Base-by-base conservation (phyloP, 139 green algal genomes). In the Chlorokybus atmophyticus region DNA sequence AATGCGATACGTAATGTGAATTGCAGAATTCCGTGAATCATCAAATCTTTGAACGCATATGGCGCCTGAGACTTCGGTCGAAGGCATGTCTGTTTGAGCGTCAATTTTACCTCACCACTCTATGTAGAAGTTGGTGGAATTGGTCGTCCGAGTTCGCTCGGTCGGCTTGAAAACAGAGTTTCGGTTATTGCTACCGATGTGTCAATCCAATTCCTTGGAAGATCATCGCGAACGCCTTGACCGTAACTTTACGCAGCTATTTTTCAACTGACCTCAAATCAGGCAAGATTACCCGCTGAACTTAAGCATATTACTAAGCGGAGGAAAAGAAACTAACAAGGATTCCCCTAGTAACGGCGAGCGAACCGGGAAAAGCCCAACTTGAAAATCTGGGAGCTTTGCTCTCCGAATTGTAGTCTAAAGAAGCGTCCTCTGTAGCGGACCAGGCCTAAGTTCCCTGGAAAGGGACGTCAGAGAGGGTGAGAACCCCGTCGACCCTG, bases 231-330 rank as follows among this genome's bases (percentile, higher is more conserved):
- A n/a, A n/a, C n/a, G n/a, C n/a, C n/a, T n/a, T n/a, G n/a, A n/a
- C n/a, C n/a, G n/a, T n/a, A n/a, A n/a, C n/a, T n/a, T n/a, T n/a
- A n/a, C n/a, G n/a, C n/a, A n/a, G n/a, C n/a, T n/a, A n/a, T 55
- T 55, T 19, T 59, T 21, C 28, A 67, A 80, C 84, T 74, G 79
- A 85, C 79, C 79, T 88, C 73, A 88, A 77, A 67, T 92, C 81
- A 92, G 79, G 75, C 78, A 85, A 88, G 79, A 78, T 51, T 77
- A 93, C 82, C 82, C 77, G 82, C 79, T 81, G 82, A 93, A 89
- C 75, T 88, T 88, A 86, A 92, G 80, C 83, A 92, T 88, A 88
- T 92, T 81, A 87, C 76, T 92, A 86, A 84, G 80, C 83, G n/a
- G n/a, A n/a, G n/a, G n/a, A n/a, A n/a, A n/a, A n/a, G n/a, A n/a